A percentile compares a stretch with the other conserved stretches of the same genome.
phyloP scores from a whole-genome alignment of 345 rosid species.

The Cardamine resedifolia region DNA sequence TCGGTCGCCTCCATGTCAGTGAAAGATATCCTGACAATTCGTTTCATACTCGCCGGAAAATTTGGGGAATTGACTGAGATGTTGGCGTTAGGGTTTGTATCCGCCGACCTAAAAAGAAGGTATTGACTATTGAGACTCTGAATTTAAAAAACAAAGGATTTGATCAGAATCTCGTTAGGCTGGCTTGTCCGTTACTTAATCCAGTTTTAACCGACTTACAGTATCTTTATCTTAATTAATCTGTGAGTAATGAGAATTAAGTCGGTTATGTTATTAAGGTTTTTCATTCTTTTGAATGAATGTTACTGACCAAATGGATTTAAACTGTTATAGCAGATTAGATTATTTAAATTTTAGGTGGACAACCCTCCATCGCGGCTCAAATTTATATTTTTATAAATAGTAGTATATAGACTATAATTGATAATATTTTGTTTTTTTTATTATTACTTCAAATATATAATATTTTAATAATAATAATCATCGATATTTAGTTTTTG shows the following conservation, averaged over 20 bases:
- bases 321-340: too few species aligned
- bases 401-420: too few species aligned
- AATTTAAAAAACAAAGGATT: neutral
- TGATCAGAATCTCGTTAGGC: neutral
- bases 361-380: too few species aligned
- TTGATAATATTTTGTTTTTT: too few species aligned
- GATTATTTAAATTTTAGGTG: too few species aligned
- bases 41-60: slow-evolving; percentile 23
- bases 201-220: slow-evolving; percentile 1
- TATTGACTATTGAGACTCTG: neutral
- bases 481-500: too few species aligned
- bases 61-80: neutral
- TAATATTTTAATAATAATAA: too few species aligned
- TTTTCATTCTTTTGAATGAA: too few species aligned
- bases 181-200: slow-evolving; percentile 34
- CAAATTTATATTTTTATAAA: too few species aligned
- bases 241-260: neutral
- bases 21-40: slow-evolving; percentile 39
- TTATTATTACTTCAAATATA: too few species aligned
- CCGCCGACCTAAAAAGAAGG: neutral
- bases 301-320: too few species aligned
- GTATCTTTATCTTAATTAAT: neutral
- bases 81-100: slow-evolving; percentile 23
- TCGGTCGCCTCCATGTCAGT: slow-evolving; percentile 52
- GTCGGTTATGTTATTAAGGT: neutral